Base-by-base conservation (phyloP, 2,329 filamentous ascomycete genomes). In the Trichophyton schoenleinii region DNA sequence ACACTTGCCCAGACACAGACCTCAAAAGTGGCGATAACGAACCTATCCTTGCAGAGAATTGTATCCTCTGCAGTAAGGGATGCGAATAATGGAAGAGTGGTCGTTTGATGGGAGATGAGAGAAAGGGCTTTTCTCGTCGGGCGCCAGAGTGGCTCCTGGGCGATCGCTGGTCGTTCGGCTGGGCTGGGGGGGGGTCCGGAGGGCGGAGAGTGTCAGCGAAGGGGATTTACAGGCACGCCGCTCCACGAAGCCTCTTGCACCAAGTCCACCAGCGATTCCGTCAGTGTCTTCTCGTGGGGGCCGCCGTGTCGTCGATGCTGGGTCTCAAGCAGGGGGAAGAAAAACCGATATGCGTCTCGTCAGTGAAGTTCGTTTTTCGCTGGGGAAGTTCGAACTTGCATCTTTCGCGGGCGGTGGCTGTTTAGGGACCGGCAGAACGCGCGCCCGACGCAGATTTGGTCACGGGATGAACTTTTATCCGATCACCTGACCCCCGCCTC, bases 361-460 rank as follows among this genome's bases (percentile, higher is more conserved):
- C 52, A n/a, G 28, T 55, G 52, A 36, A 36, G 52, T 42, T 58
- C 34, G 55, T 58, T 41, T 38, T 36, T 57, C 55, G 34, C 41
- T 58, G 22, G 31, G n/a, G 20, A 31, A 25, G n/a, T 25, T 58
- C n/a, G 34, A 58, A 55, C 52, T 55, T 36, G 52, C 52, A 31
- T 34, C 52, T 53, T 52, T 60, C 38, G 60, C 61, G 57, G 34
- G 42, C 18, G 60, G 63, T 49, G 63, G 60, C 60, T 60, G 55
- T 44, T 44, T 58, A 53, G 57, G 60, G 64, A 62, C 63, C 58
- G 20, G 59, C 53, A 31, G 34, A 61, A 64, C 64, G 61, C 64
- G 42, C 22, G 49, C 36, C 18, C n/a, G 3, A 13, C 22, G 64
- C 58, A 66, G 9, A 55, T 61, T 58, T 57, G 20, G 62, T 53